These are phyloP conservation scores for Ophiognomonia clavigignenti-juglandacearum DNA, from an alignment of 2,329 filamentous ascomycete genomes.

Conservation along the genomic window DNA sequence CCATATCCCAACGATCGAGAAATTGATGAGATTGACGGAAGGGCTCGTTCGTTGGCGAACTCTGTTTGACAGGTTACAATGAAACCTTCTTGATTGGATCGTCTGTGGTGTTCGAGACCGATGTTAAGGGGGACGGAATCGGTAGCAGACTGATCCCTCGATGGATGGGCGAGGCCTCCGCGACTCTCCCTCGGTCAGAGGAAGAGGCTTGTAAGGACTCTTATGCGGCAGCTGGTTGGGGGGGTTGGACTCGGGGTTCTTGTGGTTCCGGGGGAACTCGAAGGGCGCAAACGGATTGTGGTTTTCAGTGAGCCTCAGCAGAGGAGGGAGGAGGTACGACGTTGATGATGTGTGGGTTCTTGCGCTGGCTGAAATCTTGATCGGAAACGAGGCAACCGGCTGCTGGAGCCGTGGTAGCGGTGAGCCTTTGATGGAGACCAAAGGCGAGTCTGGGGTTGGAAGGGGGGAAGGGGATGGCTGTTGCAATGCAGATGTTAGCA, in stretches of 20 bases:
- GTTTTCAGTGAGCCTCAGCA: constrained; percentile 44
- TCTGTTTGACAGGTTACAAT: neutral
- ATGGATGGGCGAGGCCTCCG: constrained; percentile 93
- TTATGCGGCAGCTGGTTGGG: constrained; percentile 98
- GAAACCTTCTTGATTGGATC: constrained; percentile 5
- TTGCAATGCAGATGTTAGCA: constrained; percentile 3
- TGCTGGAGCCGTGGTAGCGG: constrained; percentile 55
- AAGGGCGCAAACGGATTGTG: constrained; percentile 44
- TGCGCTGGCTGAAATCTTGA: constrained; percentile 65
- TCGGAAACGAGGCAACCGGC: constrained; percentile 60
- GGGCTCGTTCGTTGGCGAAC: constrained; percentile 15
- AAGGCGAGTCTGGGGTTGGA: constrained; percentile 46
- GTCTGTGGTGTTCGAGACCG: constrained; percentile 24
- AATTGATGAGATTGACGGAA: constrained; percentile 20
- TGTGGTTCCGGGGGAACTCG: constrained; percentile 40
- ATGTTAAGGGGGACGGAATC: constrained; percentile 94
- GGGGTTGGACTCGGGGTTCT: constrained; percentile 50
- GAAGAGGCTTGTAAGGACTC: constrained; percentile 97
- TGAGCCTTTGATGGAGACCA: constrained; percentile 63
- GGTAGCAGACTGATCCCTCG: constrained; percentile 87
- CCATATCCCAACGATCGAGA: constrained; percentile 49
- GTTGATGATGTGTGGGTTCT: constrained; percentile 64
- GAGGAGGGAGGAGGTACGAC: constrained; percentile 52
- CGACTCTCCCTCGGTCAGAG: constrained; percentile 99
- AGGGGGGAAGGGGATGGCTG: neutral